A percentile compares a stretch with the other conserved stretches of the same genome.
Conservation (phyloP, 306 rosid species). For the Gleditsia sinensis region DNA sequence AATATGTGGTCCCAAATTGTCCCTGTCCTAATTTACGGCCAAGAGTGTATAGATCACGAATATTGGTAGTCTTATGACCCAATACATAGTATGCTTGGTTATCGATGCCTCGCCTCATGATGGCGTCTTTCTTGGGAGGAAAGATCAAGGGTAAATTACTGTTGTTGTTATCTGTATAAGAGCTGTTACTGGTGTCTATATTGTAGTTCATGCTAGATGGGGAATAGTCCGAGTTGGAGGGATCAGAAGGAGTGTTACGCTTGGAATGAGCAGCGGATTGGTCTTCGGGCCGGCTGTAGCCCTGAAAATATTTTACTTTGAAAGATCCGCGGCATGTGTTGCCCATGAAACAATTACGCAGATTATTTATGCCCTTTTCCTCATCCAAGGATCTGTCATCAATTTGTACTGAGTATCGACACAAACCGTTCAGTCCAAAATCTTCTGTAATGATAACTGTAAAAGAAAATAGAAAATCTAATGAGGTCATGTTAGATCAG, state of each 20-base stretch:
- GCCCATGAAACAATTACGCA: constrained; percentile 82
- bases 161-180: constrained; percentile 20
- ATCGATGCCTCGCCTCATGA: constrained; percentile 71
- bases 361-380: constrained; percentile 38
- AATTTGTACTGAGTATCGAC: constrained; percentile 28
- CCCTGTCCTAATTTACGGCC: constrained; percentile 93
- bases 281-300: constrained; percentile 65
- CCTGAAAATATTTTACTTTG: constrained; percentile 71
- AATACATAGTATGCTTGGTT: constrained; percentile 80
- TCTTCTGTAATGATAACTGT: constrained; percentile 9
- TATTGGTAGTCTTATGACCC: constrained; percentile 85
- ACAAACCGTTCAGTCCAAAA: not conserved
- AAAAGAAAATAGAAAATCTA: constrained; percentile 22
- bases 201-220: constrained; percentile 49
- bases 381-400: constrained; percentile 55
- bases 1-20: constrained; percentile 87
- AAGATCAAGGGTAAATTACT: constrained; percentile 25
- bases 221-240: constrained; percentile 53
- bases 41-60: constrained; percentile 80
- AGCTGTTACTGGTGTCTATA: constrained; percentile 27
- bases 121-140: constrained; percentile 47
- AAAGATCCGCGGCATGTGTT: constrained; percentile 98
- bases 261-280: constrained; percentile 47
- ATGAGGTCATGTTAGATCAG: constrained; percentile 3
- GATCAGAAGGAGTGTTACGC: constrained; percentile 57